Percentiles rank a stretch among this genome's conserved stretches.
These are phyloP conservation scores for Henckelia pumila DNA, from an alignment of 257 asterid species.

Conservation along the genomic window DNA sequence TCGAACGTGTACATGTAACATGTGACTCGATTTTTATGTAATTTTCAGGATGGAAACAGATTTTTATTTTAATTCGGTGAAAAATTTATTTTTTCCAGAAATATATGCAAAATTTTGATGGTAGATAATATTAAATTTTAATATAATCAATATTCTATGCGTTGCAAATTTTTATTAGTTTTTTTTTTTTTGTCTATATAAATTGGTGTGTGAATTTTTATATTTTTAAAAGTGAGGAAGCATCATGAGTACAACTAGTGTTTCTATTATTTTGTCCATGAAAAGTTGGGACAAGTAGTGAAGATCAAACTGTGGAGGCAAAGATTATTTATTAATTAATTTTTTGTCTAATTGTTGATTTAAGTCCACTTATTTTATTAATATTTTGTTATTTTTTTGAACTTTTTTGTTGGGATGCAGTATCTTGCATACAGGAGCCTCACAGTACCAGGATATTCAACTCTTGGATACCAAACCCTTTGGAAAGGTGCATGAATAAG, in stretches of 20 bases:
- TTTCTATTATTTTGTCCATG: slow-evolving; percentile 33
- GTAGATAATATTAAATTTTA: too few relatives aligned
- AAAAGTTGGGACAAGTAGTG: slow-evolving; percentile 40
- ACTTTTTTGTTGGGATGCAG: slow-evolving; percentile 36
- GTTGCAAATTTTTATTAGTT: too few relatives aligned
- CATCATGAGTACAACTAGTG: slow-evolving; percentile 21
- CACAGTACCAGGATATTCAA: slow-evolving; percentile 87
- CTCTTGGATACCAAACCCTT: slow-evolving; percentile 95
- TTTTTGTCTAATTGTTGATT: background rate
- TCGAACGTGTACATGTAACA: too few relatives aligned
- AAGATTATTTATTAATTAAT: too few relatives aligned
- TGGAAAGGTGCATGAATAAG: slow-evolving; percentile 54
- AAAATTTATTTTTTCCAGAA: too few relatives aligned
- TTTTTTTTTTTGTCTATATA: background rate
- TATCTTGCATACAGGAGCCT: slow-evolving; percentile 85
- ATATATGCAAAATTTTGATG: too few relatives aligned
- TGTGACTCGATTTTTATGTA: too few relatives aligned
- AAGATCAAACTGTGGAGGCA: slow-evolving; percentile 10
- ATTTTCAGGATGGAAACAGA: too few relatives aligned
- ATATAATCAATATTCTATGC: too few relatives aligned
- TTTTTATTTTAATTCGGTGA: background rate
- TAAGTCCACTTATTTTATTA: background rate
- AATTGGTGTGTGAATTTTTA: background rate
- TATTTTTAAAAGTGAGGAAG: slow-evolving; percentile 20
- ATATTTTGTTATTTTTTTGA: background rate